Conservation (phyloP, 1,139 yeast species). For the Dujonia santamariae region DNA sequence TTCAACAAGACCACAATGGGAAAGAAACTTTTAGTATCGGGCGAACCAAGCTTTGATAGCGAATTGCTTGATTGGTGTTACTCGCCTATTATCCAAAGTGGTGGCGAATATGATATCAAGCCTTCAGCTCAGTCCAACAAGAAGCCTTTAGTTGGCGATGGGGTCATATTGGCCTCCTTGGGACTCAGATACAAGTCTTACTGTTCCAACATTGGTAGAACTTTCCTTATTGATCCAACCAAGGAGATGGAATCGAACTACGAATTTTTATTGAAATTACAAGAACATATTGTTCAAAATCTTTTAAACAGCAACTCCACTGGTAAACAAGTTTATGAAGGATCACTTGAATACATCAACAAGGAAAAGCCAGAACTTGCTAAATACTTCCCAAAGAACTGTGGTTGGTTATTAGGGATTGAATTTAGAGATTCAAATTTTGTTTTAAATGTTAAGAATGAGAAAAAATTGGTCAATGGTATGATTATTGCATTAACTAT, state of each 20-base stretch:
- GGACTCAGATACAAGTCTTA: conserved; percentile 88
- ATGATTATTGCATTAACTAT: conserved; percentile 74
- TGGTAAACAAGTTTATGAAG: conserved; percentile 65
- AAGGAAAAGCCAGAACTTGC: conserved; percentile 59
- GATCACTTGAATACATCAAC: conserved; percentile 57
- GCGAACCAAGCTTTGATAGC: conserved; percentile 55
- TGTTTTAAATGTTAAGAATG: conserved; percentile 71
- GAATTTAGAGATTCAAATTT: conserved; percentile 84
- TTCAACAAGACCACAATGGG: conserved; percentile 62
- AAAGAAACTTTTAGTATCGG: conserved; percentile 43
- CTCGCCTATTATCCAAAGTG: conserved; percentile 88
- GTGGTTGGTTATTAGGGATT: conserved; percentile 89
- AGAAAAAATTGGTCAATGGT: conserved; percentile 64
- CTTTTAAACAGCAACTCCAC: conserved; percentile 65
- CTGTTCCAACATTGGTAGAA: conserved; percentile 85
- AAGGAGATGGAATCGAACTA: conserved; percentile 76
- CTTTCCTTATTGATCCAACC: conserved; percentile 88
- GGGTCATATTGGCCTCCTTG: conserved; percentile 79
- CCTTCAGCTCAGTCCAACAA: conserved; percentile 81
- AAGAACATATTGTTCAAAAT: conserved; percentile 52
- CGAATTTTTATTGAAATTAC: conserved; percentile 69
- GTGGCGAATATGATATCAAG: conserved; percentile 78
- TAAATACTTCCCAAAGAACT: conserved; percentile 67
- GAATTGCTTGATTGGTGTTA: conserved; percentile 91
- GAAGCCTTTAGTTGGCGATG: conserved; percentile 65